phyloP scores from a whole-genome alignment of 2,329 filamentous ascomycete species.

The Fusarium fracticaudum region DNA sequence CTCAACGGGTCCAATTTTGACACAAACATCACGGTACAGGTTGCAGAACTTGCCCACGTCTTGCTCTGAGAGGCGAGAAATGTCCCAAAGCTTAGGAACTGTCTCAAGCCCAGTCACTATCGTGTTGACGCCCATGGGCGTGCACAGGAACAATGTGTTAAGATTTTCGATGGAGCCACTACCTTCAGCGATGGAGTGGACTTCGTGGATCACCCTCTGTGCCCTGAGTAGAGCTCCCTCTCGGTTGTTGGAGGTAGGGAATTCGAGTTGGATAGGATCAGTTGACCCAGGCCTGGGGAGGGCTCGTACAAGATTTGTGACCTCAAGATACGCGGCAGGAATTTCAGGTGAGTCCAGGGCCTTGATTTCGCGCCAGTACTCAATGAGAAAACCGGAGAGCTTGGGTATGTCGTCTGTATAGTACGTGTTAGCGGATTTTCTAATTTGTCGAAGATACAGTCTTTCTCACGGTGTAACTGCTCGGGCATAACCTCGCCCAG shows the following conservation, averaged over 20 bases:
- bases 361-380: constrained; percentile 37
- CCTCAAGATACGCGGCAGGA: constrained; percentile 57
- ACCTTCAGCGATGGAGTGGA: constrained; percentile 47
- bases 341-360: constrained; percentile 52
- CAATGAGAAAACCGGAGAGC: constrained; percentile 45
- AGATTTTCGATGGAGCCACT: constrained; percentile 38
- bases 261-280: constrained; percentile 33
- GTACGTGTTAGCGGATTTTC: constrained; percentile 19
- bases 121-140: constrained; percentile 46
- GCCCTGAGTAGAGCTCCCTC: constrained; percentile 53
- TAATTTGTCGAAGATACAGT: too few relatives aligned
- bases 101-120: constrained; percentile 51
- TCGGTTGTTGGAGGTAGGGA: constrained; percentile 19
- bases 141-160: constrained; percentile 42
- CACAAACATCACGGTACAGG: constrained; percentile 56
- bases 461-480: constrained; percentile 53
- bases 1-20: constrained; percentile 52
- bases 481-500: constrained; percentile 58
- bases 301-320: constrained; percentile 54
- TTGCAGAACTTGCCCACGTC: constrained; percentile 49
- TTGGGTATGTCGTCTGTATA: constrained; percentile 45
- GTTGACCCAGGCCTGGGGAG: constrained; percentile 39
- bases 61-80: constrained; percentile 35
- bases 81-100: constrained; percentile 47
- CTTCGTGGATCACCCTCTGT: constrained; percentile 50